A percentile compares a stretch with the other conserved stretches of the same genome.
Conservation (phyloP, 2,329 filamentous ascomycete species). For the Tolypocladium ophioglossoides region DNA sequence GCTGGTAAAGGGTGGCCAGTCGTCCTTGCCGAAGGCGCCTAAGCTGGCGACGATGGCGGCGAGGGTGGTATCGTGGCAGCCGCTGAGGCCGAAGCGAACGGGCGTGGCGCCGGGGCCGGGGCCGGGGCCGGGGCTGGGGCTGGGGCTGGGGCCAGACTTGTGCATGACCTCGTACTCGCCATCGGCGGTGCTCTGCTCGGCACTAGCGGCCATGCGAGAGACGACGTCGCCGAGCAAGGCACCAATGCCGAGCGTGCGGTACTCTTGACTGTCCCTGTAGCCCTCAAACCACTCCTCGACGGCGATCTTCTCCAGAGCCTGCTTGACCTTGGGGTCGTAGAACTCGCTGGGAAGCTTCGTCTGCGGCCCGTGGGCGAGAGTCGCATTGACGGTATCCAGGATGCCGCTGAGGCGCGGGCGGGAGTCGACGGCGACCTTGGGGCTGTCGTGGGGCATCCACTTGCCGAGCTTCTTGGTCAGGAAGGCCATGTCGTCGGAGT, state of each 20-base stretch:
- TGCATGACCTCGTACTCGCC: conserved; percentile 37
- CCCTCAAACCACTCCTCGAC: conserved; percentile 92
- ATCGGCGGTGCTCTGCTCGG: conserved; percentile 44
- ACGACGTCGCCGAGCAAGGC: conserved; percentile 75
- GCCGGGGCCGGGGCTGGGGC: too few species aligned
- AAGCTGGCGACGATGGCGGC: conserved; percentile 68
- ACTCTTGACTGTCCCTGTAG: conserved; percentile 75
- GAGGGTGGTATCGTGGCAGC: conserved; percentile 90
- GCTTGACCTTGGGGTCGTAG: conserved; percentile 64
- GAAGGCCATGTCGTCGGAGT: conserved; percentile 71
- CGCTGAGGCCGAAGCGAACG: conserved; percentile 68
- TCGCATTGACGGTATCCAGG: conserved; percentile 90
- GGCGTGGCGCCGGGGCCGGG: conserved; percentile 22
- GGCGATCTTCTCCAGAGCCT: conserved; percentile 62
- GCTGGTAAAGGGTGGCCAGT: conserved; percentile 90
- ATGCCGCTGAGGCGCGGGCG: conserved; percentile 79
- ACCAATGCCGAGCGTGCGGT: conserved; percentile 82
- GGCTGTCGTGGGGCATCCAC: conserved; percentile 68
- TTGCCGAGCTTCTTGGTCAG: conserved; percentile 67
- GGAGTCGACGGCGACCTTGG: conserved; percentile 69
- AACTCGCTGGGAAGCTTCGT: conserved; percentile 77
- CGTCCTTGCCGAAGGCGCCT: conserved; percentile 61
- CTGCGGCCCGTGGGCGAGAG: conserved; percentile 62
- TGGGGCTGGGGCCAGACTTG: conserved; percentile 7
- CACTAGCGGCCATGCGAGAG: conserved; percentile 58